Base-by-base conservation (phyloP, 805 yeast species). In the Nakazawaea pomicola region DNA sequence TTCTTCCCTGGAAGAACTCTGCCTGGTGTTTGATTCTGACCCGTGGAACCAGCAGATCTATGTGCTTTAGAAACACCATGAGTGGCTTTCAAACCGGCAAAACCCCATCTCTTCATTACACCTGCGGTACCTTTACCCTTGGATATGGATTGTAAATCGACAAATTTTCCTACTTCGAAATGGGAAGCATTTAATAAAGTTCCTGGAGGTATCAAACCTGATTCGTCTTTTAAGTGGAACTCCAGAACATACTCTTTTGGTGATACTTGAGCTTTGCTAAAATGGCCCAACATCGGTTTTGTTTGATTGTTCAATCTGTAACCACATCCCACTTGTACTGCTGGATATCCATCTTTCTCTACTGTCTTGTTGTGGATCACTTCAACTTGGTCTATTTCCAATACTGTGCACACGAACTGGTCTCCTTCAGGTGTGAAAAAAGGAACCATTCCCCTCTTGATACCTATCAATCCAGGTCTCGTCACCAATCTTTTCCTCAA, bases 41-140 rank as follows among this genome's bases (percentile, higher is more conserved):
- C 99, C 54, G 84, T 89, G 24, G 97, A 90, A 75, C 99, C 99
- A 54, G 95, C 95, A 44, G 89, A 80, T 74, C 99, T 83, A 61
- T 93, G 98, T 28, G 91, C 83, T 37, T 76, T 69, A 21, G 99
- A 87, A 19, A 86, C 90, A 83, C 99, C 99, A 62, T 93, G 99
- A 1, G 97, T 73, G 6, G 97, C 97, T 32, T 78, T 76, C 61
- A 85, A 76, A 72, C 99, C 99, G 34, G 67, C 68, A 66, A 91
- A 93, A 10, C 87, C 85, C 70, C 83, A 84, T 65, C 96, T 80
- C 62, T 91, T 91, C 96, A 93, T 93, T 18, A 91, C 98, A 78
- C 99, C 99, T 17, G 90, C 87, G 60, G 88, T 88, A 9, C 99
- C 99, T 64, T 93, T 93, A 64, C 99, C 99, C 60, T 88, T 91